These are phyloP conservation scores for Cystobasidium tubakii DNA, from an alignment of 768 basidiomycete genomes.

Conservation along the genomic window DNA sequence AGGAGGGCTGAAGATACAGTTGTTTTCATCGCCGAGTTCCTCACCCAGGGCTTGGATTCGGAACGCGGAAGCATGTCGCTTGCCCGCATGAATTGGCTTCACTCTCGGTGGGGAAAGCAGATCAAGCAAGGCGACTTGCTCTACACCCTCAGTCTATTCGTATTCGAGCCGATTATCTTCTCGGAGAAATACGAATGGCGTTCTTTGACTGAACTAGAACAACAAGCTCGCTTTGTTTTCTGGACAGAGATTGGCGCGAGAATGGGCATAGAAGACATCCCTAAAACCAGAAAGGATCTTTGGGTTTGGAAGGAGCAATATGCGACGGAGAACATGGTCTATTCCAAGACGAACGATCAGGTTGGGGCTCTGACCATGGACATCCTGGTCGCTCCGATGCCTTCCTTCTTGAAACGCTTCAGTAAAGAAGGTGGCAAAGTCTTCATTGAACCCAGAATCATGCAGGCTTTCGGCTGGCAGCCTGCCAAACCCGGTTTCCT, in stretches of 20 bases:
- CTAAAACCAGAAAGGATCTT: neutral
- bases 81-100: conserved; percentile 32
- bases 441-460: neutral
- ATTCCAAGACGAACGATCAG: neutral
- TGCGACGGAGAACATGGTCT: conserved; percentile 12
- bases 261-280: conserved; percentile 31
- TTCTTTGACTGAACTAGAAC: conserved; percentile 14
- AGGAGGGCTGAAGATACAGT: conserved; percentile 29
- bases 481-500: conserved; percentile 14
- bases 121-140: conserved; percentile 28
- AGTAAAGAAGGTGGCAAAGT: conserved; percentile 11
- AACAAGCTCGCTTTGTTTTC: conserved; percentile 28
- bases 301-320: conserved; percentile 28
- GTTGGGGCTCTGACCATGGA: conserved; percentile 10
- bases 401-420: conserved; percentile 4
- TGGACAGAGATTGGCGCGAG: conserved; percentile 30
- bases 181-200: conserved; percentile 32
- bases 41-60: conserved; percentile 25
- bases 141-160: conserved; percentile 32
- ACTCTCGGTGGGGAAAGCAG: conserved; percentile 21
- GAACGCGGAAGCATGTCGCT: neutral
- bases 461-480: conserved; percentile 25
- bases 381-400: conserved; percentile 5
- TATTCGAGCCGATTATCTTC: conserved; percentile 33
- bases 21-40: conserved; percentile 20